Base-by-base conservation (phyloP, 306 rosid species). In the Vachellia pachyceras region DNA sequence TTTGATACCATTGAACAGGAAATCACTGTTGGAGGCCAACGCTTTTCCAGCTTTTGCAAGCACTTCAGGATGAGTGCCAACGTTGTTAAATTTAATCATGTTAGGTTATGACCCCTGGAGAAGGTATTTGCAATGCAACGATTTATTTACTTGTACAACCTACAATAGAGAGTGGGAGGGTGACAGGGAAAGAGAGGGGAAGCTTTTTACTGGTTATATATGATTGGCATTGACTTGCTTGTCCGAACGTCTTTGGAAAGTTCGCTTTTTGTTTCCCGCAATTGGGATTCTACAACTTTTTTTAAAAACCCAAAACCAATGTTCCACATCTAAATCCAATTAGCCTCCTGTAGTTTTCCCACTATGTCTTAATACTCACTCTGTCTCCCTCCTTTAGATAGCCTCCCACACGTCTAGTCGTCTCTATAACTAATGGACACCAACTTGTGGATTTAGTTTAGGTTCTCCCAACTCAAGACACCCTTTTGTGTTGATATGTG, bases 171-270 rank as follows among this genome's bases (percentile, higher is more conserved):
- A 29, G 33, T 63, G n/a, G 80, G 12, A 60, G 63, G 3, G 4
- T 23, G 40, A 29, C 39, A 23, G 7, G 6, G 41, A 73, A 77
- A 40, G 72, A 67, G 80, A 9, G 78, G 29, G 68, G 87, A 78
- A 87, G 87, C 90, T 82, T 85, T 89, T 84, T 86, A 81, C 84
- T 89, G 86, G 89, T 82, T 79, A 81, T 80, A 80, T 70, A 95
- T 95, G 92, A 93, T 93, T 91, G 97, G 97, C 97, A 90, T 95
- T 83, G 94, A 90, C 99, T 88, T 54, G 50, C 72, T 90, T 91
- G 99, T 91, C 97, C 94, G 80, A 89, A 91, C 87, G 89, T 83
- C 76, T 81, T 90, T 93, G 99, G 94, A 95, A 92, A 88, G 88
- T 89, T 88, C 83, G 29, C 91, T 80, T 87, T 87, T 87, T 90